Percentiles rank a stretch among this genome's conserved stretches.
These are phyloP conservation scores for Clarireedia homoeocarpa DNA, from an alignment of 2,329 filamentous ascomycete genomes.

Conservation along the genomic window DNA sequence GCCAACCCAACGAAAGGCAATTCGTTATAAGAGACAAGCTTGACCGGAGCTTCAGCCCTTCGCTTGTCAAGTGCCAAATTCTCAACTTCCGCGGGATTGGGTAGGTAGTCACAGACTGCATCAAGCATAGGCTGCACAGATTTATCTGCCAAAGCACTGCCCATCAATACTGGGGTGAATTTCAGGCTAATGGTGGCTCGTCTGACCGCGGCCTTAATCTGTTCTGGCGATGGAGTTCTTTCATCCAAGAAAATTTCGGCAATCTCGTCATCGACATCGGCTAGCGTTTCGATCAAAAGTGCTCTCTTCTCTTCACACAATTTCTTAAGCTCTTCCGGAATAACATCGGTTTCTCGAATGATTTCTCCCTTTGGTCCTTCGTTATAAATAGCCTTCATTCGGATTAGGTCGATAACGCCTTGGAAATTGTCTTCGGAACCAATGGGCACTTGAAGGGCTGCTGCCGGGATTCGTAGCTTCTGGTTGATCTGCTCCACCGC, in stretches of 20 bases:
- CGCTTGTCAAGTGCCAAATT: conserved; percentile 84
- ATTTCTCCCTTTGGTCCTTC: conserved; percentile 75
- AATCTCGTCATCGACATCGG: conserved; percentile 96
- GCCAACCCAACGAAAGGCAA: conserved; percentile 91
- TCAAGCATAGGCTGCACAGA: conserved; percentile 94
- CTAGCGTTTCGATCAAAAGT: conserved; percentile 86
- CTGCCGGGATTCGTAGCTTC: conserved; percentile 88
- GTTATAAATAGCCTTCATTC: conserved; percentile 91
- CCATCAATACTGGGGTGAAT: conserved; percentile 95
- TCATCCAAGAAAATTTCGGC: conserved; percentile 93
- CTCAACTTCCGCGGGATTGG: conserved; percentile 81
- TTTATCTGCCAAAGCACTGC: conserved; percentile 90
- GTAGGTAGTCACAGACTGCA: conserved; percentile 90
- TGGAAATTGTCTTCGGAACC: conserved; percentile 85
- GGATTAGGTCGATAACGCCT: conserved; percentile 85
- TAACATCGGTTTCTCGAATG: conserved; percentile 67
- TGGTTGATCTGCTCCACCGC: conserved; percentile 95
- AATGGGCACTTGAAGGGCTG: conserved; percentile 90
- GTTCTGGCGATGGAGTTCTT: conserved; percentile 63
- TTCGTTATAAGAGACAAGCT: conserved; percentile 87
- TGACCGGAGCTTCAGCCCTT: conserved; percentile 69
- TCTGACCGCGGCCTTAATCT: conserved; percentile 90
- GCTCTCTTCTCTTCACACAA: conserved; percentile 75
- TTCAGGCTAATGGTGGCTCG: conserved; percentile 81
- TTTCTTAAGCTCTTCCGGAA: conserved; percentile 71